Evolutionary conservation across 2,329 filamentous ascomycete species (phyloP), one percentile per base, ranked within the genome.

Genomic region (Trichoderma sp.): DNA sequence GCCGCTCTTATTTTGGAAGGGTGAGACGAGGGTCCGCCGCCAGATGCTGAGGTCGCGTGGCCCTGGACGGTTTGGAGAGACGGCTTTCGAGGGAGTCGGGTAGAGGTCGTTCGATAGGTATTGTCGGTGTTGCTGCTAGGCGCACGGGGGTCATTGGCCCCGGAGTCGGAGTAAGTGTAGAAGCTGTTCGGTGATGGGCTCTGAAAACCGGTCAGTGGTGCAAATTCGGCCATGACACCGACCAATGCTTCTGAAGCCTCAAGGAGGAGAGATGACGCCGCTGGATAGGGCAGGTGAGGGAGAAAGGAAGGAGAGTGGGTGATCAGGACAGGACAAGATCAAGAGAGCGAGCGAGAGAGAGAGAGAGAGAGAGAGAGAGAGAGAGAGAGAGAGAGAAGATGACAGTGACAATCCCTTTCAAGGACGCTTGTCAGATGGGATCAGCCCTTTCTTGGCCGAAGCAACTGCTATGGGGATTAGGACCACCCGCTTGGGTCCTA

Each of bases 91-190:
- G 78, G 74, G 34, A 84, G 76, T 71, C 78, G 82, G 56, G 84
- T 72, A 9, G 74, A 73, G 7, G 83, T 78, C 70, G 83, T 83
- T 70, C 84, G 83, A 73, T 85, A 84, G 71, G 85, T 82, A 71
- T 82, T 82, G 64, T 86, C 83, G 69, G 83, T 80, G 25, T 82
- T 72, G 69, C 83, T 80, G 27, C 81, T 72, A 72, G 74, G 75
- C 59, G 70, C 58, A 70, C 64, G 71, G 63, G 75, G 77, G 35
- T 81, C 77, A 71, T 84, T 82, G 71, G 77, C 74, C 67, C 83
- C 80, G 68, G 80, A 79, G 69, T 84, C 83, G 72, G 82, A 81
- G 71, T 80, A 78, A 66, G 77, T 78, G 66, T 79, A 79, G 71
- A 75, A 71, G 70, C 80, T 77, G 70, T 74, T 71, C 39, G 68